Percentiles rank a stretch among this genome's conserved stretches.
Evolutionary conservation across 1,139 yeast genomes (phyloP).

Genomic region (Diutina rugosa): DNA sequence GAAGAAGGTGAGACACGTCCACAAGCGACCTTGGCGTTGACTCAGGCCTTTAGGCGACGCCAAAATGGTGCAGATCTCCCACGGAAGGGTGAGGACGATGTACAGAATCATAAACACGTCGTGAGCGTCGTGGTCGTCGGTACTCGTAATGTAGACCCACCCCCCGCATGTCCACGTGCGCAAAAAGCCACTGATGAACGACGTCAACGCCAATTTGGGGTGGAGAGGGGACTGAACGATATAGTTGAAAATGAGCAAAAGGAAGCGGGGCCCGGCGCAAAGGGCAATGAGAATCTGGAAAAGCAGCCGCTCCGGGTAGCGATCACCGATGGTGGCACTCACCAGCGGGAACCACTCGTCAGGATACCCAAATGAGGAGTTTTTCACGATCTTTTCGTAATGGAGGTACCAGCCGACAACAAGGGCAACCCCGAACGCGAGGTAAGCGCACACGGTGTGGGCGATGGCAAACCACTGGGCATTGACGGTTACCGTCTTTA

Average conservation of each 20-base stretch:
- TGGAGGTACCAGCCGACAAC: conserved; percentile 63
- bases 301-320: conserved; percentile 89
- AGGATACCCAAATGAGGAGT: conserved; percentile 81
- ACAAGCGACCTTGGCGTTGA: conserved; percentile 40
- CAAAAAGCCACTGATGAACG: conserved; percentile 45
- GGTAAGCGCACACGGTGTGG: conserved; percentile 57
- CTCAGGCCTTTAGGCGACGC: conserved; percentile 36
- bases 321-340: conserved; percentile 90
- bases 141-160: conserved; percentile 94
- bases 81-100: conserved; percentile 79
- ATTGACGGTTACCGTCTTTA: conserved; percentile 21
- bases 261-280: conserved; percentile 79
- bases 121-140: conserved; percentile 95
- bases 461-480: conserved; percentile 56
- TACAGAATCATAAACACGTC: conserved; percentile 91
- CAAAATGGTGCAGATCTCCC: conserved; percentile 58
- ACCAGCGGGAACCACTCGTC: conserved; percentile 99
- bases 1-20: conserved; percentile 52
- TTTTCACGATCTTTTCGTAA: conserved; percentile 75
- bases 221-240: conserved; percentile 21
- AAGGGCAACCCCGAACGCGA: conserved; percentile 68
- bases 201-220: conserved; percentile 18
- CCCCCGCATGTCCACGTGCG: conserved; percentile 96
- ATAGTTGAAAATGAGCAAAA: conserved; percentile 53
- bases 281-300: conserved; percentile 77